These are phyloP conservation scores for Talaromyces marneffei DNA, from an alignment of 2,329 filamentous ascomycete genomes.

Conservation along the genomic window DNA sequence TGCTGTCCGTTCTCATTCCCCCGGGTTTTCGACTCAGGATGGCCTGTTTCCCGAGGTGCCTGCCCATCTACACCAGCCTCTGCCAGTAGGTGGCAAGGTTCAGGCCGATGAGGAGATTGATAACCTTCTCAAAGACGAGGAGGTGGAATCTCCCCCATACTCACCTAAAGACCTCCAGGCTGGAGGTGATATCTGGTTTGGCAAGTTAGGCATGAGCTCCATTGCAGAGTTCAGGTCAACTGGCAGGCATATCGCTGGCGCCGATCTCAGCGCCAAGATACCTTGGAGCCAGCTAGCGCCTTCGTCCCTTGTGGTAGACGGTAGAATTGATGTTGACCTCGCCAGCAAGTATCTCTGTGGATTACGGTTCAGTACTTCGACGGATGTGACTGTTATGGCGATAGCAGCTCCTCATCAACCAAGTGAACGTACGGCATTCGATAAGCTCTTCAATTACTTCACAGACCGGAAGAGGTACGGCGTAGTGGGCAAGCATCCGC, in stretches of 20 bases:
- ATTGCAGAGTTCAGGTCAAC: slow-evolving; percentile 68
- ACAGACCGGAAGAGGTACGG: slow-evolving; percentile 74
- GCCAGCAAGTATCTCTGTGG: slow-evolving; percentile 89
- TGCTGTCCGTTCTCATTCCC: slow-evolving; percentile 63
- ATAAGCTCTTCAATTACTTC: slow-evolving; percentile 83
- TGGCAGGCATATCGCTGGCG: slow-evolving; percentile 80
- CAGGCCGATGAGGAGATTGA: slow-evolving; percentile 82
- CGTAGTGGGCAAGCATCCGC: slow-evolving; percentile 70
- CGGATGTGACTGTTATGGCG: slow-evolving; percentile 76
- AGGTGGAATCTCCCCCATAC: slow-evolving; percentile 74
- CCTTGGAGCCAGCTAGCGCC: slow-evolving; percentile 75
- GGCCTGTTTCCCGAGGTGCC: slow-evolving; percentile 41
- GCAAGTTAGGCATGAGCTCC: slow-evolving; percentile 67
- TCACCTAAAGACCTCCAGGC: slow-evolving; percentile 69
- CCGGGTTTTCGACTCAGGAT: slow-evolving; percentile 46
- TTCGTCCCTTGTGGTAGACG: slow-evolving; percentile 56
- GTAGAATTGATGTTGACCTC: slow-evolving; percentile 68
- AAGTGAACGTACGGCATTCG: slow-evolving; percentile 58
- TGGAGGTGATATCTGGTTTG: slow-evolving; percentile 72
- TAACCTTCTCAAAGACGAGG: slow-evolving; percentile 74
- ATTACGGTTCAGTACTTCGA: slow-evolving; percentile 71
- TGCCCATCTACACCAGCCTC: slow-evolving; percentile 32
- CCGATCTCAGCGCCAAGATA: slow-evolving; percentile 61
- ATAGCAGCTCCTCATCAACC: slow-evolving; percentile 58
- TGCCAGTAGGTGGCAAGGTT: slow-evolving; percentile 42